phyloP scores from a whole-genome alignment of 129 eudicot genomes.

The Pseudognaphalium luteoalbum region DNA sequence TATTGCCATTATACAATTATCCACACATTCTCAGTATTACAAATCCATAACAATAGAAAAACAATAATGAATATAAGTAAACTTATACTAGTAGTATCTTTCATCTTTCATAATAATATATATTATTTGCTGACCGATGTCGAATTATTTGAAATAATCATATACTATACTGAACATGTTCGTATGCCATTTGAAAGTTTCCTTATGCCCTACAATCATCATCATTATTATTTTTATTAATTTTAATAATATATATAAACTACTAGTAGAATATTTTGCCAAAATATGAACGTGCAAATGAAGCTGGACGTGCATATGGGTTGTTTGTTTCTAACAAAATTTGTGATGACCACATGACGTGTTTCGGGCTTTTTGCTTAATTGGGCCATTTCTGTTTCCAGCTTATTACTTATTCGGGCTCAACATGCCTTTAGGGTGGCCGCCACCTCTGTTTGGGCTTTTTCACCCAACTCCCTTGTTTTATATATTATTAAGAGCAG shows the following conservation, averaged over 20 bases:
- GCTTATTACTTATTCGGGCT: background rate
- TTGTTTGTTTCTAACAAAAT: background rate
- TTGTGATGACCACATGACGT: background rate
- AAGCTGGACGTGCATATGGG: constrained; percentile 5
- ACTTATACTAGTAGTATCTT: no score
- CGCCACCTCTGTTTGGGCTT: background rate
- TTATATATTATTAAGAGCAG: no score
- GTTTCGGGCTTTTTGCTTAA: background rate
- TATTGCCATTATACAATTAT: no score
- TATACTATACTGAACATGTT: no score
- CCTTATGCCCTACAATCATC: background rate
- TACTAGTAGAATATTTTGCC: background rate
- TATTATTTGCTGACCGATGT: no score
- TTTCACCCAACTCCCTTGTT: background rate
- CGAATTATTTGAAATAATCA: no score
- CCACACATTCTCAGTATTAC: no score
- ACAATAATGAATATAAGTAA: no score
- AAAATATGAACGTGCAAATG: constrained; percentile 2
- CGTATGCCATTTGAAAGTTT: background rate
- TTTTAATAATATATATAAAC: background rate
- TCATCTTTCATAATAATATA: no score
- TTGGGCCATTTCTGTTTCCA: background rate
- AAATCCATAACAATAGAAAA: no score
- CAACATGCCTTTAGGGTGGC: background rate
- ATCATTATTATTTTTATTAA: background rate